These are phyloP conservation scores for Helotiales sp. DNA, from an alignment of 2,329 filamentous ascomycete genomes.

Conservation along the genomic window DNA sequence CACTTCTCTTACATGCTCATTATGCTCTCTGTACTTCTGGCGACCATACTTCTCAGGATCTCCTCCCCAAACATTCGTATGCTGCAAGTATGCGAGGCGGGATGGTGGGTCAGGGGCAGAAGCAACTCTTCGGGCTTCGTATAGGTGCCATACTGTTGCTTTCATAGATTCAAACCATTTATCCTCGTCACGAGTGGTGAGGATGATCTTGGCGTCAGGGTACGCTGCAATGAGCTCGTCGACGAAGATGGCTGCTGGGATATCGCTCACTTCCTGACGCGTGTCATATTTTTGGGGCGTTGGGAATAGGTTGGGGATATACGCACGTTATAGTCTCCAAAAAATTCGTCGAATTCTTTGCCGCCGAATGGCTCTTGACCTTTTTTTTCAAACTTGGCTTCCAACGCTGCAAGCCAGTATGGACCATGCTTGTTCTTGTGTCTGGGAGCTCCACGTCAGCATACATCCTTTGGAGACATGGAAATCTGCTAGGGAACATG, in stretches of 20 bases:
- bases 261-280: slow-evolving; percentile 32
- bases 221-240: slow-evolving; percentile 37
- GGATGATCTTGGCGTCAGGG: slow-evolving; percentile 39
- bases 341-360: too few relatives aligned
- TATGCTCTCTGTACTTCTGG: neutral
- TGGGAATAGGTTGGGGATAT: too few relatives aligned
- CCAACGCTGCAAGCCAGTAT: too few relatives aligned
- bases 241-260: slow-evolving; percentile 35
- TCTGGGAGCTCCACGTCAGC: too few relatives aligned
- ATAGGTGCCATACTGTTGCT: neutral
- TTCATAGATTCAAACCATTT: slow-evolving; percentile 21
- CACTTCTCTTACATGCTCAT: slow-evolving; percentile 21
- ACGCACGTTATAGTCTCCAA: too few relatives aligned
- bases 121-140: neutral
- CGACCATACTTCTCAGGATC: neutral
- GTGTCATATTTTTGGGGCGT: too few relatives aligned
- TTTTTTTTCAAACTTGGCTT: too few relatives aligned
- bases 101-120: neutral
- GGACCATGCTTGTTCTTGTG: too few relatives aligned
- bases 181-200: slow-evolving; percentile 32
- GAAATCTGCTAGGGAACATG: too few relatives aligned
- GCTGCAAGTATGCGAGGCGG: neutral
- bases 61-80: neutral
- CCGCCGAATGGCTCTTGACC: too few relatives aligned
- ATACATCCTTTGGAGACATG: too few relatives aligned